Base-by-base conservation (phyloP, 345 rosid species). In the Sapria himalayana region DNA sequence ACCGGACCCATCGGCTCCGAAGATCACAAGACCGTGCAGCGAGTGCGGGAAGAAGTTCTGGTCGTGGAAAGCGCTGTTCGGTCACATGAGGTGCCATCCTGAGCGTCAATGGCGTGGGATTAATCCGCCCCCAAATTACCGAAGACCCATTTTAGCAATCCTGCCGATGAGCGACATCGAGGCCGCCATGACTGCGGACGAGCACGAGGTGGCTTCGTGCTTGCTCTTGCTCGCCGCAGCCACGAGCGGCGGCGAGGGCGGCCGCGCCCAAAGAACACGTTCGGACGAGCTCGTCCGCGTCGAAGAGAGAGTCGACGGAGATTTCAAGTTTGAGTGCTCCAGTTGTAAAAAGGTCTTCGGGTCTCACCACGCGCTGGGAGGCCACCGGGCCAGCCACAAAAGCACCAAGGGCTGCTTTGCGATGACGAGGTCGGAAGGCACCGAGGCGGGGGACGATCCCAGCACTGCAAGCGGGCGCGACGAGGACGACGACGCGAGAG, bases 41-140 rank as follows among this genome's bases (percentile, higher is more conserved):
- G 96, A 91, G 62, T 91, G 99, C 40, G 92, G 95, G 19, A 84
- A 72, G 71, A 59, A 52, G 60, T 91, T 91, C 46, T 73, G 81
- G 81, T 91, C 99, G 0, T 60, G 65, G 92, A 33, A 93, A 68
- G 52, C 51, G 5, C 54, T 32, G 19, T 81, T 65, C 39, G 89
- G 93, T n/a, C 93, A 81, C 63, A 81, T 81, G 89, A 64, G 81
- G 60, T 64, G 72, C 44, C 93, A 81, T 33, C 93, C 89, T 12
- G 81, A 71, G 22, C 58, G 84, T 13, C 57, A 49, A 32, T 74
- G 77, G 76, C 68, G 73, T 45, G 84, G 89, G 6, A 47, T 65
- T 39, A 49, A 55, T 22, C 84, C 75, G 4, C 76, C 80, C 0
- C 63, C 70, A 1, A 43, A 43, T 4, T 11, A 19, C 29, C 37